A percentile compares a stretch with the other conserved stretches of the same genome.
Conservation (phyloP, 1,139 yeast species). For the Lodderomyces parapsilosis region DNA sequence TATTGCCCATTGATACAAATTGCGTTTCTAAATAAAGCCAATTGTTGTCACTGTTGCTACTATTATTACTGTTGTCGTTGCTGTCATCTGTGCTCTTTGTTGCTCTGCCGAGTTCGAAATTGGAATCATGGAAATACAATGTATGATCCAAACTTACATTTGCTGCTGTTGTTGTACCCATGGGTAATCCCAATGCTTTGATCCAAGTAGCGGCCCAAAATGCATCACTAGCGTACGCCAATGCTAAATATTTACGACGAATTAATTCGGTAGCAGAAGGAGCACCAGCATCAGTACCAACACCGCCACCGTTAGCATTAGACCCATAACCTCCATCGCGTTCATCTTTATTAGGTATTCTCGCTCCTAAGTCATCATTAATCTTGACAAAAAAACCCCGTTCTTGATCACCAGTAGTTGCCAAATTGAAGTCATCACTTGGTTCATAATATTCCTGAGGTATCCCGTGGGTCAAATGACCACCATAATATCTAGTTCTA, state of each 20-base stretch:
- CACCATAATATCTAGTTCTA: slow-evolving; percentile 28
- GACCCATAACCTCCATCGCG: background rate
- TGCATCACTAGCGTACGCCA: slow-evolving; percentile 20
- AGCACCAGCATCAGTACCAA: slow-evolving; percentile 22
- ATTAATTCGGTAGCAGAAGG: slow-evolving; percentile 16
- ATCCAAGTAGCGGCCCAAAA: slow-evolving; percentile 25
- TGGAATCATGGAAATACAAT: slow-evolving; percentile 37
- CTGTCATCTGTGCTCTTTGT: background rate
- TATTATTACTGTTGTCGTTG: background rate
- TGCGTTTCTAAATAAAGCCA: slow-evolving; percentile 41
- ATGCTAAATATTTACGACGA: slow-evolving; percentile 15
- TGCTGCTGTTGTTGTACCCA: slow-evolving; percentile 11
- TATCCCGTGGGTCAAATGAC: slow-evolving; percentile 27
- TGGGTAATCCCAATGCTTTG: slow-evolving; percentile 27
- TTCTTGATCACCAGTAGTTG: slow-evolving; percentile 26
- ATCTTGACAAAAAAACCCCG: slow-evolving; percentile 35
- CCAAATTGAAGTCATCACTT: slow-evolving; percentile 17
- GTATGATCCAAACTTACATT: slow-evolving; percentile 45
- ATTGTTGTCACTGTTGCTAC: no score
- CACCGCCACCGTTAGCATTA: slow-evolving; percentile 4
- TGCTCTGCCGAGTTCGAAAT: background rate
- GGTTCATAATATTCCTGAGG: slow-evolving; percentile 28
- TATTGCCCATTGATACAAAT: slow-evolving; percentile 33
- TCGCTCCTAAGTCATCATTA: slow-evolving; percentile 23
- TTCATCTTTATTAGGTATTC: background rate